Percentiles rank a stretch among this genome's conserved stretches.
These are phyloP conservation scores for Brassica balearica DNA, from an alignment of 441 rosid genomes.

Conservation along the genomic window DNA sequence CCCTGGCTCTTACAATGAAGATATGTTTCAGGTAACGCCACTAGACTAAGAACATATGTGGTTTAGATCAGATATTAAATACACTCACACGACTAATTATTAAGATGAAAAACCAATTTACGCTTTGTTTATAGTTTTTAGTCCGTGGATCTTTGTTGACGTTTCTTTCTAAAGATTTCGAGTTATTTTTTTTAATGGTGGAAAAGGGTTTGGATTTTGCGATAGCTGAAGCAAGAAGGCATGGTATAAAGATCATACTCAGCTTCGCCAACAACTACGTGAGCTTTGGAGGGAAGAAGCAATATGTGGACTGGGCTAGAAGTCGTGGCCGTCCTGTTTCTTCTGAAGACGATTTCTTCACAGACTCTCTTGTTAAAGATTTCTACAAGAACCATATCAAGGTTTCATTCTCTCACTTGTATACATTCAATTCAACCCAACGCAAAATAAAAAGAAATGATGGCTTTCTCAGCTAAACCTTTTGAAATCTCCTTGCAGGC, in stretches of 20 bases:
- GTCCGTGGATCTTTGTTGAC: not conserved
- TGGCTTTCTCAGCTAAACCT: not conserved
- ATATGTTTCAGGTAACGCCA: conserved; percentile 75
- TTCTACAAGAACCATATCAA: conserved; percentile 71
- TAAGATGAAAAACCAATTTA: not conserved
- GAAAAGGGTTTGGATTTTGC: conserved; percentile 78
- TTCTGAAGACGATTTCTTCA: conserved; percentile 80
- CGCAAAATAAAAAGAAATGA: not conserved
- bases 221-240: conserved; percentile 67
- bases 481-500: conserved; percentile 46
- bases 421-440: not conserved
- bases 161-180: conserved; percentile 13
- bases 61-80: not conserved
- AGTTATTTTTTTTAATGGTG: not conserved
- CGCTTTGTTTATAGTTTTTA: not conserved
- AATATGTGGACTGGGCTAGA: conserved; percentile 77
- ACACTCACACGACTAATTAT: not conserved
- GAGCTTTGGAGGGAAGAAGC: conserved; percentile 75
- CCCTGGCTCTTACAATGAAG: conserved; percentile 89
- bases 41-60: conserved; percentile 5
- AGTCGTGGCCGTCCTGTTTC: conserved; percentile 62
- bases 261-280: conserved; percentile 72
- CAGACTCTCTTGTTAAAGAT: conserved; percentile 64
- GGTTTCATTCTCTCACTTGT: conserved; percentile 43
- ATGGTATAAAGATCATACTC: conserved; percentile 69